Evolutionary conservation across 2,329 filamentous ascomycete genomes (phyloP), one percentile per base, ranked within the genome.

Genomic region (Colletotrichum zoysiae): DNA sequence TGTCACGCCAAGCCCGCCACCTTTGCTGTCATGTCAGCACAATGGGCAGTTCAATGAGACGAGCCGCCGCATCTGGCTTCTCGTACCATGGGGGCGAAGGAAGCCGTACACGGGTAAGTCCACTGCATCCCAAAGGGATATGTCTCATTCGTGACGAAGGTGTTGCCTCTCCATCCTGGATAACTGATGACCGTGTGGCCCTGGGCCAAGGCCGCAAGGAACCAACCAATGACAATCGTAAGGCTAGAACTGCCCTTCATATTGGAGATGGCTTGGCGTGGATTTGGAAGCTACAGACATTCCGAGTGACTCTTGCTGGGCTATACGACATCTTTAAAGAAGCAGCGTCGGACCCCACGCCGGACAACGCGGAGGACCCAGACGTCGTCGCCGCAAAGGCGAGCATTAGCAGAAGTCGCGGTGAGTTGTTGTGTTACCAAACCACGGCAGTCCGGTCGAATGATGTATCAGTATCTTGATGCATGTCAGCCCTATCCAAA

Each of bases 111-210:
- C 77, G 91, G 90, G 82, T 92, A 92, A 77, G 88, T 87, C 89
- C 90, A 92, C 80, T 92, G 87, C 87, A 91, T 90, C 76, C 90
- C 90, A 75, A 88, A 92, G 0, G 90, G 89, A 74, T 86, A 91
- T 7, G 86, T 87, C 66, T 89, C 89, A 74, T 88, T 91, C 11
- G 87, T 87, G 73, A 86, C 82, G 26, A 92, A 84, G 76, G 90
- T 92, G 80, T 92, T 86, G 65, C 90, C 90, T 85, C 89, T 81
- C 86, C 89, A 91, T 67, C 86, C 88, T 0, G 90, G 89, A 77
- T 92, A 92, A 65, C 86, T 87, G 79, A 92, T 89, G 73, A 91
- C 85, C 1, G 85, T 88, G 77, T 91, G 89, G 60, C 65, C 70
- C 44, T 44, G 8, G 2, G 23, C 53, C 6, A 59, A 33, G 11